Conservation (phyloP, 2,329 filamentous ascomycete species). For the Penicillium verrucosum region DNA sequence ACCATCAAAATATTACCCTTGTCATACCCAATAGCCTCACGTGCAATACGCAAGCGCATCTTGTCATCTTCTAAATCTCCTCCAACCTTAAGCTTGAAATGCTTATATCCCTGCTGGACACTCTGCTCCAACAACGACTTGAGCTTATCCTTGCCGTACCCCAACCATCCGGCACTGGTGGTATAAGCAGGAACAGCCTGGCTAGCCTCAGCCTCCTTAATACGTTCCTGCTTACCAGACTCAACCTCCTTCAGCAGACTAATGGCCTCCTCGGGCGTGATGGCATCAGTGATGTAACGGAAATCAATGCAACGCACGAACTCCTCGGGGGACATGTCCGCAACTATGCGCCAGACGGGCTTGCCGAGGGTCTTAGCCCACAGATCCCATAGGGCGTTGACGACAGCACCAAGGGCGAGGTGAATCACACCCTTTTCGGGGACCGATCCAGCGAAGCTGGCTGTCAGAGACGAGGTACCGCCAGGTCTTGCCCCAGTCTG, state of each 20-base stretch:
- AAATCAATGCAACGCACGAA: conserved; percentile 89
- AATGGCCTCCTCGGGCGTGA: conserved; percentile 80
- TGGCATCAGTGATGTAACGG: conserved; percentile 89
- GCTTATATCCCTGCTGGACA: conserved; percentile 69
- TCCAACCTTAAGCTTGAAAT: conserved; percentile 93
- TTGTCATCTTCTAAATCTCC: conserved; percentile 68
- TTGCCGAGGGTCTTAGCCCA: conserved; percentile 85
- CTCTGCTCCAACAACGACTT: conserved; percentile 70
- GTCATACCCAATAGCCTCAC: conserved; percentile 78
- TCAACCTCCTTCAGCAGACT: conserved; percentile 65
- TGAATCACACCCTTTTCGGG: conserved; percentile 94
- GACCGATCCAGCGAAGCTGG: conserved; percentile 89
- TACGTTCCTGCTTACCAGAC: conserved; percentile 64
- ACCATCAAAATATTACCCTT: conserved; percentile 84
- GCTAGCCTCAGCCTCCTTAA: conserved; percentile 69
- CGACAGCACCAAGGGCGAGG: conserved; percentile 81
- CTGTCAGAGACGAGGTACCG: conserved; percentile 86
- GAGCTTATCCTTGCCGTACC: conserved; percentile 86
- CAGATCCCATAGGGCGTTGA: conserved; percentile 93
- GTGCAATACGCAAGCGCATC: conserved; percentile 67
- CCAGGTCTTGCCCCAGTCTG: conserved; percentile 85
- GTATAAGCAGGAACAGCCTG: conserved; percentile 86
- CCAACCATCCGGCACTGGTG: conserved; percentile 87
- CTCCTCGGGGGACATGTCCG: conserved; percentile 85
- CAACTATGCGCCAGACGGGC: conserved; percentile 86